Conservation (phyloP, 345 rosid genomes). For the Isatis tinctoria region DNA sequence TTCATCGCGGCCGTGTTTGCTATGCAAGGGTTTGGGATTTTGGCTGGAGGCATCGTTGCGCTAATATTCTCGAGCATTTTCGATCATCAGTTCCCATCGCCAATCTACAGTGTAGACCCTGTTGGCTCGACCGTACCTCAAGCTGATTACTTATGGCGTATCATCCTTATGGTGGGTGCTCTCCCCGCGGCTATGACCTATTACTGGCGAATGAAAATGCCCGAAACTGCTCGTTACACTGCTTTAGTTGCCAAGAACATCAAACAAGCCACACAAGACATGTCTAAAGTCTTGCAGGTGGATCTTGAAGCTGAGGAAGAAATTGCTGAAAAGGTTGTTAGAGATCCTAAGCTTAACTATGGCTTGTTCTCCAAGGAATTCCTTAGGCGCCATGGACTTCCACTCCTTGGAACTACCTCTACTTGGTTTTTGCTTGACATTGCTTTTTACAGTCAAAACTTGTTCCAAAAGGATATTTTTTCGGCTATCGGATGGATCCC, state of each 20-base stretch:
- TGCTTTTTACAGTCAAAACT: conserved; percentile 49
- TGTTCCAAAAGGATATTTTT: conserved; percentile 51
- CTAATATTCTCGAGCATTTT: conserved; percentile 36
- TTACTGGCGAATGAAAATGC: conserved; percentile 63
- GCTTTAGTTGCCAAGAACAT: conserved; percentile 47
- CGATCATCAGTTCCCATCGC: conserved; percentile 33
- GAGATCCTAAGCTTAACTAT: conserved; percentile 19
- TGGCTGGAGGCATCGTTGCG: conserved; percentile 49
- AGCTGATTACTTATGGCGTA: conserved; percentile 52
- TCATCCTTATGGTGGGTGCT: conserved; percentile 50
- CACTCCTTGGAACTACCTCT: conserved; percentile 41
- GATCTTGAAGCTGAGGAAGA: conserved; percentile 39
- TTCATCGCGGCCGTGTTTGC: conserved; percentile 55
- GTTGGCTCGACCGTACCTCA: conserved; percentile 36
- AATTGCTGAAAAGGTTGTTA: conserved; percentile 1
- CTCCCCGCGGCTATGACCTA: conserved; percentile 47
- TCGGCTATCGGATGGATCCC: conserved; percentile 55
- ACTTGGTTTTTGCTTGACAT: conserved; percentile 58
- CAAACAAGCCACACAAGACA: conserved; percentile 43
- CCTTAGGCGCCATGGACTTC: conserved; percentile 46
- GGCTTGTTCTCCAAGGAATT: conserved; percentile 45
- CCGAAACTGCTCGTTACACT: conserved; percentile 54
- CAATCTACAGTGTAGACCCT: conserved; percentile 21
- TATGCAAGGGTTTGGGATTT: conserved; percentile 61
- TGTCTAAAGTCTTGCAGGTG: conserved; percentile 47